phyloP scores from a whole-genome alignment of 257 asterid genomes.

The Parsonsia alboflavescens region DNA sequence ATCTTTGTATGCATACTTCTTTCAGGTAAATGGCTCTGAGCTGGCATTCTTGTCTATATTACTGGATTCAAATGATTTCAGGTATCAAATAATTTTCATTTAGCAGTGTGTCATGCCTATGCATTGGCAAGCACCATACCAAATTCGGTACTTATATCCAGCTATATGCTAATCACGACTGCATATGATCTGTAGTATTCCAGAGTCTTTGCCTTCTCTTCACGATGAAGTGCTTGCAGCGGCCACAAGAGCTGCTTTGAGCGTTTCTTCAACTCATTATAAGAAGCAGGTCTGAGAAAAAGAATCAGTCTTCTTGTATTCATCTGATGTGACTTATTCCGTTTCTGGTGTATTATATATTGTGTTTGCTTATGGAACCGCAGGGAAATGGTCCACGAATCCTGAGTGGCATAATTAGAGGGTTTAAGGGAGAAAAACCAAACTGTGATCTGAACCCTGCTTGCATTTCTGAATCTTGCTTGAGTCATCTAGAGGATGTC shows the following conservation, averaged over 20 bases:
- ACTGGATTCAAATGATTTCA: slow-evolving; percentile 61
- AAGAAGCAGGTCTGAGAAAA: slow-evolving; percentile 54
- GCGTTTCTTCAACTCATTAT: slow-evolving; percentile 46
- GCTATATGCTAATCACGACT: slow-evolving; percentile 17
- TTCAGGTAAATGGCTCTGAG: slow-evolving; percentile 70
- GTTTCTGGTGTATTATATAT: slow-evolving; percentile 8
- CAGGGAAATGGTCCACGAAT: slow-evolving; percentile 63
- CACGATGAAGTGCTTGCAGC: slow-evolving; percentile 91
- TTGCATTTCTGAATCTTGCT: slow-evolving; percentile 32
- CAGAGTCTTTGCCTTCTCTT: slow-evolving; percentile 71
- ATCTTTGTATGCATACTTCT: slow-evolving; percentile 7
- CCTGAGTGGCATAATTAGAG: slow-evolving; percentile 61
- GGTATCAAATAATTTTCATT: slow-evolving; percentile 36
- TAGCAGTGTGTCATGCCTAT: not conserved
- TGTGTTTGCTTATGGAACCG: slow-evolving; percentile 26
- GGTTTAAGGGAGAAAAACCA: slow-evolving; percentile 50
- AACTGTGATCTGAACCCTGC: slow-evolving; percentile 29
- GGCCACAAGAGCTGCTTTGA: slow-evolving; percentile 65
- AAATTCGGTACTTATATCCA: not conserved
- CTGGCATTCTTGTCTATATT: slow-evolving; percentile 69
- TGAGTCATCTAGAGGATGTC: slow-evolving; percentile 52
- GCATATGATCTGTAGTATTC: slow-evolving; percentile 45
- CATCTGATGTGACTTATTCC: slow-evolving; percentile 2
- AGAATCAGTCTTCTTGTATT: slow-evolving; percentile 22
- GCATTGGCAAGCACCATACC: not conserved